Conservation (phyloP, 805 yeast genomes). For the Ogataea nakhonphanomensis region DNA sequence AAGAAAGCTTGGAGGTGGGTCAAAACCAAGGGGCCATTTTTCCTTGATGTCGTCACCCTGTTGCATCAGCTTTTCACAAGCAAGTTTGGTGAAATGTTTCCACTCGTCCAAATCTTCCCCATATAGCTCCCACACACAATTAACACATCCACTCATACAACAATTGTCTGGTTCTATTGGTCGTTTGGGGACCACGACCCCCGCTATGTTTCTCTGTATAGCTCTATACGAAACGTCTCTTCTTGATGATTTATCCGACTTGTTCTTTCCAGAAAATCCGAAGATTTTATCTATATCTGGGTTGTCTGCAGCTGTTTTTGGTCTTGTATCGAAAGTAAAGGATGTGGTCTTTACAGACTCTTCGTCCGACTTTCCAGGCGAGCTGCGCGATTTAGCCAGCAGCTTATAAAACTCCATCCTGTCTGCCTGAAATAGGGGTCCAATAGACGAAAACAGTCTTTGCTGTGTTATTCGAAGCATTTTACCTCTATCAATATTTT, state of each 20-base stretch:
- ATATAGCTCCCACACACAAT: constrained; percentile 94
- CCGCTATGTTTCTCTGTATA: constrained; percentile 43
- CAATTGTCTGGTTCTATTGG: constrained; percentile 94
- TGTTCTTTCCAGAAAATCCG: constrained; percentile 31
- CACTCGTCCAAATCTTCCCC: constrained; percentile 86
- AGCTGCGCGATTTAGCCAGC: constrained; percentile 17
- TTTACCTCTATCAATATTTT: background rate
- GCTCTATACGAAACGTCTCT: constrained; percentile 36
- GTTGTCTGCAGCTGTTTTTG: constrained; percentile 15
- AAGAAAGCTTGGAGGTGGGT: constrained; percentile 48
- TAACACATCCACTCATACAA: constrained; percentile 95
- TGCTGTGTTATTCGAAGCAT: constrained; percentile 4
- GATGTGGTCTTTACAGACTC: constrained; percentile 10
- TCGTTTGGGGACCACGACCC: constrained; percentile 73
- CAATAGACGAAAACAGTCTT: background rate
- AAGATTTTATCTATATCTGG: constrained; percentile 28
- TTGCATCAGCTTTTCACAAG: constrained; percentile 41
- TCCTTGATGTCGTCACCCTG: constrained; percentile 44
- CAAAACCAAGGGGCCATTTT: constrained; percentile 64
- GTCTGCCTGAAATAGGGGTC: constrained; percentile 1
- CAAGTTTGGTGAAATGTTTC: constrained; percentile 57
- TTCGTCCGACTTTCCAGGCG: constrained; percentile 13
- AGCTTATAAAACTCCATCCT: constrained; percentile 19
- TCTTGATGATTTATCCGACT: constrained; percentile 32
- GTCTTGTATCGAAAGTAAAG: constrained; percentile 28